Evolutionary conservation across 164 flowering plant genomes (phyloP).

Genomic region (Magnolia kwangsiensis): DNA sequence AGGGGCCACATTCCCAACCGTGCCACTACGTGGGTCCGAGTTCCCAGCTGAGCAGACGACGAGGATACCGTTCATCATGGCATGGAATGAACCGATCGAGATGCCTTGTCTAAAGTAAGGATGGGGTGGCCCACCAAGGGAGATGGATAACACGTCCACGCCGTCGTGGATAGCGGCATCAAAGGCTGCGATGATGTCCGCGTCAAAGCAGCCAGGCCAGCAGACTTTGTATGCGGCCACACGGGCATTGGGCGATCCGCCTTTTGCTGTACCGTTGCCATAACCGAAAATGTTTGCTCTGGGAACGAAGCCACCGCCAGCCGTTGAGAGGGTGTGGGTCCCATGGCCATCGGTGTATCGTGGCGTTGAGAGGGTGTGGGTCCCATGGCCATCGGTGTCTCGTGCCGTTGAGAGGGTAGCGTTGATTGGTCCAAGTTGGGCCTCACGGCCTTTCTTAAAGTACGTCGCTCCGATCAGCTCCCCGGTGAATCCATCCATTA

Average conservation of each 20-base stretch:
- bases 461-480: slow-evolving; percentile 56
- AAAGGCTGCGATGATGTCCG: slow-evolving; percentile 53
- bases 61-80: slow-evolving; percentile 43
- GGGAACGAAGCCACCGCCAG: slow-evolving; percentile 58
- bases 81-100: slow-evolving; percentile 68
- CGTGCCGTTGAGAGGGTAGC: slow-evolving; percentile 31
- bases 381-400: too few relatives aligned
- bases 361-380: too few relatives aligned
- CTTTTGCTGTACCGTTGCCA: slow-evolving; percentile 66
- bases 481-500: slow-evolving; percentile 15
- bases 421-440: not conserved
- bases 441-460: slow-evolving; percentile 13
- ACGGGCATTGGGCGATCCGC: slow-evolving; percentile 62
- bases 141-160: slow-evolving; percentile 44
- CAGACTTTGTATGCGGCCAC: slow-evolving; percentile 52
- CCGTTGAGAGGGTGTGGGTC: slow-evolving; percentile 69
- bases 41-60: slow-evolving; percentile 67
- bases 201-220: slow-evolving; percentile 42
- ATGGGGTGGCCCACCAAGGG: slow-evolving; percentile 40
- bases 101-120: slow-evolving; percentile 37
- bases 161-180: slow-evolving; percentile 57
- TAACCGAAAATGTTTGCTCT: slow-evolving; percentile 44
- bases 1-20: slow-evolving; percentile 51
- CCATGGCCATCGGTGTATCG: slow-evolving; percentile 54
- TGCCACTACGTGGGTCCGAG: slow-evolving; percentile 33